Base-by-base conservation (phyloP, 2,329 filamentous ascomycete genomes). In the Scedosporium aurantiacum region DNA sequence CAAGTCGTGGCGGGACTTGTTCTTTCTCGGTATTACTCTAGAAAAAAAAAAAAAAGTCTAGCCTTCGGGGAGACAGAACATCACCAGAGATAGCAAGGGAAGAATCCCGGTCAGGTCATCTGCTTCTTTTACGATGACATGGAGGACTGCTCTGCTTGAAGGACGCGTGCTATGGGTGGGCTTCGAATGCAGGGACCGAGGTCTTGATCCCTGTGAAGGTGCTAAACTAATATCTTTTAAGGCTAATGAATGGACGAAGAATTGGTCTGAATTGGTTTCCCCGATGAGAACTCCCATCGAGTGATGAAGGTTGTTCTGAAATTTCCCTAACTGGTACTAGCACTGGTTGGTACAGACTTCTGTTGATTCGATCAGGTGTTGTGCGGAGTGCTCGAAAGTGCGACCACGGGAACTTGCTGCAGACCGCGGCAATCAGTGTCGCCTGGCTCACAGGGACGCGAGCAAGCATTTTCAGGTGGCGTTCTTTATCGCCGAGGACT, bases 401-500 rank as follows among this genome's bases (percentile, higher is more conserved):
- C 50, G 50, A 54, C 50, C 12, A 23, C 50, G 50, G 50, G 12
- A 54, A 14, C 50, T 27, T 25, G 21, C 50, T 54, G 50, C 21
- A 27, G 18, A 54, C 18, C 50, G 18, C 50, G 18, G 50, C 18
- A 23, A 23, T 23, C 18, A 18, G 23, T 7, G 50, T 23, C 14
- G 50, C 5, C 12, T 12, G 23, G 12, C 50, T 14, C 8, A 27
- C 50, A 54, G 50, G 50, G 23, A 54, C 18, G 50, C 23, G 3
- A 6, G 50, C 18, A 23, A 54, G 7, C 18, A 21, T 21, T 54
- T 47, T 54, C 50, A 14, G 21, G 50, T 54, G 50, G 50, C 50
- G 50, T 54, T 23, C 50, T 54, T 54, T 54, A 54, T 54, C 50
- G 50, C 50, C 50, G 50, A 54, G 50, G 23, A 54, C 50, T 23